Evolutionary conservation across 352 stramenopile species (phyloP).

Genomic region (Globisporangium emineosum): DNA sequence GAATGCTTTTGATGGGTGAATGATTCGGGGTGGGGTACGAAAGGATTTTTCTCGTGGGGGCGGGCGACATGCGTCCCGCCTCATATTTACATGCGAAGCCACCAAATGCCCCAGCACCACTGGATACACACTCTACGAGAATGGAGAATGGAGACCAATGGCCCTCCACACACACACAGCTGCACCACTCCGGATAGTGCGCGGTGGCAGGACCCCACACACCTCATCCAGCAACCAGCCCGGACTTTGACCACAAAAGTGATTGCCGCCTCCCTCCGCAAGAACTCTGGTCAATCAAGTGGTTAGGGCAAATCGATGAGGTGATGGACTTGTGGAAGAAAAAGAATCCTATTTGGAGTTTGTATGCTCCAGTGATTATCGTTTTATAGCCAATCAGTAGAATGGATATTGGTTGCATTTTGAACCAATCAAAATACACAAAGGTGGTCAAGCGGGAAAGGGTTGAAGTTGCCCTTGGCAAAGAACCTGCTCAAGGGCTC

Average conservation of each 20-base stretch:
- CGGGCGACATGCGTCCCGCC: not conserved
- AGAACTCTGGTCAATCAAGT: not conserved
- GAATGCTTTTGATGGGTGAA: slow-evolving; percentile 4
- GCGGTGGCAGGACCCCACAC: no score
- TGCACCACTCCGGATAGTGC: not conserved
- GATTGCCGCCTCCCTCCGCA: no score
- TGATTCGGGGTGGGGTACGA: not conserved
- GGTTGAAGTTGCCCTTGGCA: no score
- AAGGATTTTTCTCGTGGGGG: not conserved
- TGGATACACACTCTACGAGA: no score
- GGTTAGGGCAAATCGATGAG: no score
- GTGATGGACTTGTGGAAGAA: not conserved
- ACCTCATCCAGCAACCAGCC: not conserved
- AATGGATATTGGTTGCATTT: not conserved
- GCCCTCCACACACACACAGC: not conserved
- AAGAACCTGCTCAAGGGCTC: no score
- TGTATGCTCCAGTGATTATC: not conserved
- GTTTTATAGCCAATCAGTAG: not conserved
- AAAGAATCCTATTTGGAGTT: not conserved
- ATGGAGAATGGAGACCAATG: not conserved
- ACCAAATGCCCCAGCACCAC: not conserved
- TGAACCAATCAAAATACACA: not conserved
- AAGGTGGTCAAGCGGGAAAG: no score
- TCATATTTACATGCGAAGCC: not conserved
- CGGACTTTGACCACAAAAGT: no score